Base-by-base conservation (phyloP, 23 red algal genomes). In the Pyropia haitanensis region DNA sequence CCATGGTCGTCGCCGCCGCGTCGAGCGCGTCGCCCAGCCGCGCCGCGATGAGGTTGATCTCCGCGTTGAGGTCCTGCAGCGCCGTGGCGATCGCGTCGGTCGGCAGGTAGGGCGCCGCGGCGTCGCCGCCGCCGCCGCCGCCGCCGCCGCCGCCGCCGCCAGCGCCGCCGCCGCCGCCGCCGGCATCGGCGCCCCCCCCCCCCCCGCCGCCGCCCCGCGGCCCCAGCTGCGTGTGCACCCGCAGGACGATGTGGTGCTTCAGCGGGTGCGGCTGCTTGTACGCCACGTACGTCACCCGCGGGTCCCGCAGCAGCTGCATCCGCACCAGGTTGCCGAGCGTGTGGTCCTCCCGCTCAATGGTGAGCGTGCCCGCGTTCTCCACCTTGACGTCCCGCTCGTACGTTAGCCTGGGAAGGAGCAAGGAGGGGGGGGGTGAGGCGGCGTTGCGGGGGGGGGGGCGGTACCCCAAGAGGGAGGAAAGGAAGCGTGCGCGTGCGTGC, bases 281-380 rank as follows among this genome's bases (percentile, higher is more conserved):
- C 29, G 77, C 94, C 12, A 83, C 86, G 61, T 88, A 98, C 22
- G 88, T 61, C 13, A 98, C 94, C 54, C 91, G 72, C 25, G 66
- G 65, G 64, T 98, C 94, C 31, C 85, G 76, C 22, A 98, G 39
- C 52, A 98, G 82, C 58, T 98, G 94, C 85, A 85, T 89, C 49
- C 94, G 83, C 20, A 98, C 26, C 57, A 90, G 59, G 79, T 98
- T 98, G 18, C 75, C 94, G 0, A 98, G 51, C 1, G 94, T 98
- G 53, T 98, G 94, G 68, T 98, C 94, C 65, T 98, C 94, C 31
- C 94, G 71, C 66, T 98, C 94, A 21, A 98, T 73, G 26, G 65
- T 73, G 56, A 98, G 83, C 5, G 63, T 81, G 26, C 73, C 94
- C 46, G 62, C 78, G 85, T 88, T 81, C 12, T 56, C 53, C 14